These are phyloP conservation scores for Cucurbita maxima DNA, from an alignment of 306 rosid species.

Conservation along the genomic window DNA sequence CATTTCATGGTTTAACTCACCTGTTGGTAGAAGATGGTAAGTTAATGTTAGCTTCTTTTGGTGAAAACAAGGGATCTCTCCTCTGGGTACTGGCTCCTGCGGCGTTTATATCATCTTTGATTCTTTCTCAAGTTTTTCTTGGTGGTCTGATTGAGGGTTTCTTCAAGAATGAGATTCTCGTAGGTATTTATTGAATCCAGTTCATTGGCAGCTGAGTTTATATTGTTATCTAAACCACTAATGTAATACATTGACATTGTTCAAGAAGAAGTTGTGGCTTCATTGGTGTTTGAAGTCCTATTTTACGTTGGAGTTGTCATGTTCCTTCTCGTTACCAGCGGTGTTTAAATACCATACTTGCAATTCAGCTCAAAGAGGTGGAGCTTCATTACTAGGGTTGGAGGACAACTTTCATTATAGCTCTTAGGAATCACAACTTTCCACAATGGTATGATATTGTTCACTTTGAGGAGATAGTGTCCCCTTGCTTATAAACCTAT, in stretches of 20 bases:
- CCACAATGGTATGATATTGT: too few species aligned
- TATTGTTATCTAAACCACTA: neutral
- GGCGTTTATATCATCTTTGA: constrained; percentile 47
- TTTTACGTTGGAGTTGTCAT: constrained; percentile 60
- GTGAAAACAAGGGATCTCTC: constrained; percentile 45
- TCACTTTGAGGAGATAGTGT: too few species aligned
- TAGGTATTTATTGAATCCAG: constrained; percentile 43
- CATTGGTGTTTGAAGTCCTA: constrained; percentile 35
- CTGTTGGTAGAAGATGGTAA: constrained; percentile 59
- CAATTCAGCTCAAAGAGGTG: constrained; percentile 81
- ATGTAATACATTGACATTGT: neutral
- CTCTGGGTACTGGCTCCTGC: constrained; percentile 66
- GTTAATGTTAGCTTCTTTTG: constrained; percentile 57
- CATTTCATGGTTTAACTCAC: constrained; percentile 66
- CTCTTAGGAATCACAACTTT: too few species aligned
- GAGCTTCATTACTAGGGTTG: constrained; percentile 89
- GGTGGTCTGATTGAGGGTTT: constrained; percentile 29
- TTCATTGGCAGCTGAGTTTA: neutral
- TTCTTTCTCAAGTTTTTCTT: constrained; percentile 64
- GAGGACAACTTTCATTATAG: constrained; percentile 34
- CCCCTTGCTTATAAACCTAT: too few species aligned
- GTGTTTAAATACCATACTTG: constrained; percentile 78
- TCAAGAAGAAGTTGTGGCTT: constrained; percentile 47
- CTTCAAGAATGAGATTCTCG: constrained; percentile 34
- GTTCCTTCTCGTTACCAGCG: constrained; percentile 53